Evolutionary conservation across 2,329 filamentous ascomycete genomes (phyloP).

Genomic region (Periconia sp.): DNA sequence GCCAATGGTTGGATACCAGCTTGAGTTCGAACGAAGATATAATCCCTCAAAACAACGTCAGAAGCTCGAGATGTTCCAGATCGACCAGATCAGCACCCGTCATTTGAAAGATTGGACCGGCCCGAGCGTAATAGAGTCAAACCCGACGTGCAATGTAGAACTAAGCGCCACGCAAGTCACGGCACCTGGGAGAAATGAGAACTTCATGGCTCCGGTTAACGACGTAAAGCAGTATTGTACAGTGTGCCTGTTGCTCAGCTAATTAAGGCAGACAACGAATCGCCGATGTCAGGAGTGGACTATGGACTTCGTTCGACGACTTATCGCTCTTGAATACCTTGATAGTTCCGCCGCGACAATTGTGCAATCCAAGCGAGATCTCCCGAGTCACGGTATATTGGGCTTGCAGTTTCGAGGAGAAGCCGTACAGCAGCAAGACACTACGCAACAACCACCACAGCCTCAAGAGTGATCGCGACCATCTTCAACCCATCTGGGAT

Average conservation of each 20-base stretch:
- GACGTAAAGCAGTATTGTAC: slow-evolving; percentile 26
- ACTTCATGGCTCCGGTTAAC: slow-evolving; percentile 44
- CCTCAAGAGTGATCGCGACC: too few species aligned
- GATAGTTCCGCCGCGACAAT: slow-evolving; percentile 2
- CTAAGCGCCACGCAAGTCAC: slow-evolving; percentile 31
- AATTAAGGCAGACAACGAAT: slow-evolving; percentile 7
- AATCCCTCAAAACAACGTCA: slow-evolving; percentile 14
- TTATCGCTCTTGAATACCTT: slow-evolving; percentile 3
- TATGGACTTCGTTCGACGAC: slow-evolving; percentile 6
- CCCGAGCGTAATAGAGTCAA: slow-evolving; percentile 16
- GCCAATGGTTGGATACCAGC: slow-evolving; percentile 37
- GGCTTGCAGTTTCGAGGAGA: too few species aligned
- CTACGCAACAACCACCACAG: too few species aligned
- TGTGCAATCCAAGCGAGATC: slow-evolving; percentile 11
- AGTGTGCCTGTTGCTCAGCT: background rate
- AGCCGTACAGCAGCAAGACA: too few species aligned
- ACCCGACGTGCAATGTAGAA: slow-evolving; percentile 31
- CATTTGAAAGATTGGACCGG: slow-evolving; percentile 5
- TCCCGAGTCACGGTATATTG: slow-evolving; percentile 4
- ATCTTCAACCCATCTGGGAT: too few species aligned
- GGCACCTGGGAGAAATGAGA: slow-evolving; percentile 36
- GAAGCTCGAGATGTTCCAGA: background rate
- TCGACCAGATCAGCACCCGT: slow-evolving; percentile 1
- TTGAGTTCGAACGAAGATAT: slow-evolving; percentile 40
- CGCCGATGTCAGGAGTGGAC: slow-evolving; percentile 13